Percentiles rank a stretch among this genome's conserved stretches.
These are phyloP conservation scores for Aspergillus ochraceoroseus DNA, from an alignment of 2,329 filamentous ascomycete species.

Conservation along the genomic window DNA sequence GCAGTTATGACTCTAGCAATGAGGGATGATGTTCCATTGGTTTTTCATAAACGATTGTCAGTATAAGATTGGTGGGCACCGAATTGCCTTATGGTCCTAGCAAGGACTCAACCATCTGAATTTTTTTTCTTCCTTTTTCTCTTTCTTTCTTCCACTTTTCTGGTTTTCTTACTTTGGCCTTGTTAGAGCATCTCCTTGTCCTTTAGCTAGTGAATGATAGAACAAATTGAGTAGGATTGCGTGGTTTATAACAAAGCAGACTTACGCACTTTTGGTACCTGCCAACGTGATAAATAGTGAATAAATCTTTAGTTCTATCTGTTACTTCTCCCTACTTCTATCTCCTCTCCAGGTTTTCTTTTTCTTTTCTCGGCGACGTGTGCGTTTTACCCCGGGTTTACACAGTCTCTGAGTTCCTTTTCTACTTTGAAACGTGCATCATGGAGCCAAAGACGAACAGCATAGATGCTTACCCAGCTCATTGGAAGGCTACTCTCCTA, in stretches of 20 bases:
- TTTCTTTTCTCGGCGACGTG: neutral
- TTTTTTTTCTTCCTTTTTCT: no score
- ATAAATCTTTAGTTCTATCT: neutral
- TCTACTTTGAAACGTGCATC: neutral
- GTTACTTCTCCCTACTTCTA: neutral
- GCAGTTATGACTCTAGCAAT: conserved; percentile 19
- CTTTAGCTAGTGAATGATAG: no score
- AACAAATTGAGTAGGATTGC: no score
- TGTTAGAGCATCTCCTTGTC: no score
- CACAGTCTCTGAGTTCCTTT: neutral
- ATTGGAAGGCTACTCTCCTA: conserved; percentile 28
- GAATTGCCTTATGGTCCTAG: no score
- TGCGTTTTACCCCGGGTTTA: conserved; percentile 1
- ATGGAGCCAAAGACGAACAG: conserved; percentile 8
- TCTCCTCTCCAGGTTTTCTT: neutral
- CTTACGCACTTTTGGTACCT: neutral
- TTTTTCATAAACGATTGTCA: conserved; percentile 14
- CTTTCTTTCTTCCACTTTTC: no score
- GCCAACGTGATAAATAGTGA: neutral
- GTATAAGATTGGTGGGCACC: no score
- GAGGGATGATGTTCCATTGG: conserved; percentile 17
- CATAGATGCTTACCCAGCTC: conserved; percentile 22
- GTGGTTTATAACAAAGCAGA: no score
- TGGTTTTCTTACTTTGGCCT: no score
- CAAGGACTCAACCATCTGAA: no score